Base-by-base conservation (phyloP, 768 basidiomycete species). In the Lactifluus pinguis region DNA sequence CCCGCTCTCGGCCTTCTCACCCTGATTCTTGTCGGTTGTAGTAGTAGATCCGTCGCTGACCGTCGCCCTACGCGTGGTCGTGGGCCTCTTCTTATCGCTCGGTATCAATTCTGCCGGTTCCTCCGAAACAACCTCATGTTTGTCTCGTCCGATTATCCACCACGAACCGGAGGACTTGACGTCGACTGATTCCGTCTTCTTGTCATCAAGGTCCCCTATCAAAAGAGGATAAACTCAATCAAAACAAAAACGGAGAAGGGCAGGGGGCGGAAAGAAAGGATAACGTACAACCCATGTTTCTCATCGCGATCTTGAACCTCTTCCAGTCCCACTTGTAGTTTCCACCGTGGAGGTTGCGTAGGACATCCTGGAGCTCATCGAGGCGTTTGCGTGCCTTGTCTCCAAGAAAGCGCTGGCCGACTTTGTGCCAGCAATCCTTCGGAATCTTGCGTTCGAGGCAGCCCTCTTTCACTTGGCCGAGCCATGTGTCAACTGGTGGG, bases 291-390 rank as follows among this genome's bases (percentile, higher is more conserved):
- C 87, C 86, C 86, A 91, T 87, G 70, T 83, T 90, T 60, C 78
- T 74, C 82, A 91, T 84, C 4, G 88, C 89, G 55, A 86, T 76
- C 72, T 79, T 83, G 75, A 86, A 91, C 66, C 83, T 87, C 75
- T 89, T 87, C 89, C 89, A 91, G 63, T 80, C 85, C 89, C 89
- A 91, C 53, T 82, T 77, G 68, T 90, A 90, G 66, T 82, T 84
- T 14, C 86, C 86, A 11, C 86, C 88, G 62, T 89, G 80, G 64
- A 91, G 80, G 68, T 87, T 82, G 44, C 79, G 75, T 75, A 91
- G 80, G 60, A 91, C 86, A 48, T 79, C 79, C 72, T 88, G 88
- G 60, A 91, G 73, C 67, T 89, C 87, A 36, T 79, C 74, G 61
- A 91, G 79, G 76, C 85, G 80, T 41, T 76, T 76, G 70, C 76